Evolutionary conservation across 305 asterid genomes (phyloP).

Genomic region (Stenogyne calaminthoides): DNA sequence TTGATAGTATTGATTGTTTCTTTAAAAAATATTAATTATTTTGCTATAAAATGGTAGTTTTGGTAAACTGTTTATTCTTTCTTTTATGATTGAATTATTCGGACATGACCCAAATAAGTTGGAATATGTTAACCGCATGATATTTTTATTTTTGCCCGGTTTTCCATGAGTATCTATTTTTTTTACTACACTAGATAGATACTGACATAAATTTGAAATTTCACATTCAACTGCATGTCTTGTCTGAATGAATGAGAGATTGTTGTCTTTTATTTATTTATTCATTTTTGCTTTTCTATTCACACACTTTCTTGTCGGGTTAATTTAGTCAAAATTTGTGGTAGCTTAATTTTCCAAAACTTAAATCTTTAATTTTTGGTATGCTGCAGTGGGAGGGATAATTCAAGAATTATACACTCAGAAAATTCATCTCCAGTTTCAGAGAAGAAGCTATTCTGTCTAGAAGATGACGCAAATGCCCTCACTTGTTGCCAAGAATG

Average conservation of each 20-base stretch:
- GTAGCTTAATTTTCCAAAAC: neutral
- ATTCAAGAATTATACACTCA: constrained; percentile 41
- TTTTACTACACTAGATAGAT: neutral
- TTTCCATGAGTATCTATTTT: neutral
- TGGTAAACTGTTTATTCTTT: too few relatives aligned
- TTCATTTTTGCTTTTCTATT: neutral
- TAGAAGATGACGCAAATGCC: constrained; percentile 47
- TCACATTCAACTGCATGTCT: neutral
- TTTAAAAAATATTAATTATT: too few relatives aligned
- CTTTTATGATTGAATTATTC: too few relatives aligned
- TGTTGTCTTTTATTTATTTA: neutral
- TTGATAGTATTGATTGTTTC: too few relatives aligned
- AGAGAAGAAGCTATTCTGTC: constrained; percentile 42
- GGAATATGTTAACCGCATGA: constrained; percentile 16
- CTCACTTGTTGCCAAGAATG: constrained; percentile 74
- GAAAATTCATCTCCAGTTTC: constrained; percentile 39
- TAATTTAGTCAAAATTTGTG: neutral
- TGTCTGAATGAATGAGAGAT: neutral
- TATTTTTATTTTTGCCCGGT: neutral
- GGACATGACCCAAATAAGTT: too few relatives aligned
- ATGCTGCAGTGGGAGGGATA: constrained; percentile 57
- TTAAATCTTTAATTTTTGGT: neutral
- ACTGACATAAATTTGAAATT: neutral
- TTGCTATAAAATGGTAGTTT: too few relatives aligned
- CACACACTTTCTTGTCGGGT: neutral